These are phyloP conservation scores for Termitomyces sp. DNA, from an alignment of 768 basidiomycete genomes.

Conservation along the genomic window DNA sequence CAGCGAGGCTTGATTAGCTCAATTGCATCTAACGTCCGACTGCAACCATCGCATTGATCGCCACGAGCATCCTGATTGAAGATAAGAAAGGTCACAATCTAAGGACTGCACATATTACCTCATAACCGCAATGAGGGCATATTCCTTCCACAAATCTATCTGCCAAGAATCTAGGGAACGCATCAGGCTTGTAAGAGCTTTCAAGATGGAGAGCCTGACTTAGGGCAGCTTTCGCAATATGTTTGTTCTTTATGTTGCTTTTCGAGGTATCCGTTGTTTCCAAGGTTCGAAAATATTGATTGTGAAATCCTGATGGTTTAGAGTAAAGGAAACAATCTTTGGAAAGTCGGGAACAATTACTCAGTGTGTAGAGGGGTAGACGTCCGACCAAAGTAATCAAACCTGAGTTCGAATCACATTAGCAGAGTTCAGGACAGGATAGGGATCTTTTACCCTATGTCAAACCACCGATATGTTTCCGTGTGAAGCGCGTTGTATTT, in stretches of 20 bases:
- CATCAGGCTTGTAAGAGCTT: background rate
- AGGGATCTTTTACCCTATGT: conserved; percentile 65
- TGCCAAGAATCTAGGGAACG: conserved; percentile 70
- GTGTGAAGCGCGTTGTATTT: conserved; percentile 87
- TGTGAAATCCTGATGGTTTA: conserved; percentile 71
- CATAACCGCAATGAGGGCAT: conserved; percentile 89
- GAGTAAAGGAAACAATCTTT: background rate
- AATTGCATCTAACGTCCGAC: conserved; percentile 87
- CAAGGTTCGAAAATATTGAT: conserved; percentile 81
- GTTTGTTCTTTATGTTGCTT: conserved; percentile 89
- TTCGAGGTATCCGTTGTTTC: conserved; percentile 69
- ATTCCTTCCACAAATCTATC: conserved; percentile 98
- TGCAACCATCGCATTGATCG: conserved; percentile 96
- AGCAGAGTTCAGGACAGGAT: background rate
- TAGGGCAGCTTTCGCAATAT: conserved; percentile 88
- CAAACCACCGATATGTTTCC: conserved; percentile 97
- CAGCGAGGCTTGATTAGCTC: conserved; percentile 95
- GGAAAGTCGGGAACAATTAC: conserved; percentile 36
- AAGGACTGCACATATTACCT: conserved; percentile 41
- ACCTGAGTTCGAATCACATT: conserved; percentile 39
- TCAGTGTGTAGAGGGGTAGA: conserved; percentile 87
- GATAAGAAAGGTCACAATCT: background rate
- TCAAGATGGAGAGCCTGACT: conserved; percentile 37
- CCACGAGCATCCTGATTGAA: conserved; percentile 81
- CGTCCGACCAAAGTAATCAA: conserved; percentile 95